Evolutionary conservation across 139 green algal genomes (phyloP).

Genomic region (Raphidocelis subcapitata): DNA sequence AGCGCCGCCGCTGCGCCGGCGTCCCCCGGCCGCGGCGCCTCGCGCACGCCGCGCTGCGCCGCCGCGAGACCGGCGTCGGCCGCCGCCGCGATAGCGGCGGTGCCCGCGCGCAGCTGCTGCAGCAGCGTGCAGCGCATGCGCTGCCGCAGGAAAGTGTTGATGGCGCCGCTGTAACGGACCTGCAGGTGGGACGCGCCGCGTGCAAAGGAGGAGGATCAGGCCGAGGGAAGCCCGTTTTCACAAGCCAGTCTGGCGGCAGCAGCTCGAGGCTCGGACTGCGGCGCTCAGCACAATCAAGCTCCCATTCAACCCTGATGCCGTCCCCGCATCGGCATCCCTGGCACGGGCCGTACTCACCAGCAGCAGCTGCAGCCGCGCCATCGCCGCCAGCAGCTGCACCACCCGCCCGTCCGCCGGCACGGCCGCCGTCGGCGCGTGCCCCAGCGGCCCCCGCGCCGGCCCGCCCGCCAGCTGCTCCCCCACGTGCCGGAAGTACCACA

Average conservation of each 20-base stretch:
- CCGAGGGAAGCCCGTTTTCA: too few relatives aligned
- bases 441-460: not conserved
- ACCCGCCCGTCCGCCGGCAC: slow-evolving; percentile 10
- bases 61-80: not conserved
- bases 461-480: slow-evolving; percentile 1
- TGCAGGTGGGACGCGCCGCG: not conserved
- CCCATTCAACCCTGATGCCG: too few relatives aligned
- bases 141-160: not conserved
- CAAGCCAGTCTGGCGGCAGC: too few relatives aligned
- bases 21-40: too few relatives aligned
- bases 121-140: slow-evolving; percentile 1
- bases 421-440: not conserved
- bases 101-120: slow-evolving; percentile 25
- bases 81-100: slow-evolving; percentile 9
- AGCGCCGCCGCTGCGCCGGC: too few relatives aligned
- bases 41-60: too few relatives aligned
- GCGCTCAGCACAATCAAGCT: too few relatives aligned
- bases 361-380: slow-evolving; percentile 7
- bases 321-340: too few relatives aligned
- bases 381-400: slow-evolving; percentile 8
- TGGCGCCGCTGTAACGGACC: not conserved
- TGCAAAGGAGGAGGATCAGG: too few relatives aligned
- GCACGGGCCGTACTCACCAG: too few relatives aligned
- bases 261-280: too few relatives aligned
- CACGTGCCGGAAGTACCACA: slow-evolving; percentile 30